These are phyloP conservation scores for Mycena belliarum DNA, from an alignment of 768 basidiomycete genomes.

Conservation along the genomic window DNA sequence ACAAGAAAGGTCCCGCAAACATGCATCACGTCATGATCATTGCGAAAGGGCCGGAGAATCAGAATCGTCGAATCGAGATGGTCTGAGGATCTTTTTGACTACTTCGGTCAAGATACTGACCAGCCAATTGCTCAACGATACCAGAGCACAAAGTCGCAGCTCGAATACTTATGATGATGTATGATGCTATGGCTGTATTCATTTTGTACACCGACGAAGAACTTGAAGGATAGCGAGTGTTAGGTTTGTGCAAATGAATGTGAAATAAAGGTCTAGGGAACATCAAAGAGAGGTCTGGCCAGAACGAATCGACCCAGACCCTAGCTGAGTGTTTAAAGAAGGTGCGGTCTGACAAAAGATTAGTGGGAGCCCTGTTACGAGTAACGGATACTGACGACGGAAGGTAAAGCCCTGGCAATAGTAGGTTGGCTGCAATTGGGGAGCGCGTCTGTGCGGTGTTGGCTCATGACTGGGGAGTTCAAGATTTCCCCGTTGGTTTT, in stretches of 20 bases:
- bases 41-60: too few species aligned
- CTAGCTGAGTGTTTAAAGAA: constrained; percentile 7
- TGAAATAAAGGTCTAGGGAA: not conserved
- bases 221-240: not conserved
- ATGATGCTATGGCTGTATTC: too few species aligned
- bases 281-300: constrained; percentile 4
- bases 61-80: too few species aligned
- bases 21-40: too few species aligned
- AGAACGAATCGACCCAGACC: constrained; percentile 8
- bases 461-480: constrained; percentile 26
- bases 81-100: too few species aligned
- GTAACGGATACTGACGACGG: constrained; percentile 1
- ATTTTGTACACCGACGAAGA: constrained; percentile 1
- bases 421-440: constrained; percentile 15
- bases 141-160: too few species aligned
- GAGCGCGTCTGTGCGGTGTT: constrained; percentile 10
- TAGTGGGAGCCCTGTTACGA: not conserved
- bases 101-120: too few species aligned
- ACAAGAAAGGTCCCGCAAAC: too few species aligned
- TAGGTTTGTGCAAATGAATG: constrained; percentile 9
- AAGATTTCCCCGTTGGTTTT: constrained; percentile 19
- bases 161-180: not conserved
- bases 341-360: constrained; percentile 5
- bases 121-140: not conserved
- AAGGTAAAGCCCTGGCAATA: constrained; percentile 4